phyloP scores from a whole-genome alignment of 495 filamentous ascomycete genomes.

The Filosporella fistucella region DNA sequence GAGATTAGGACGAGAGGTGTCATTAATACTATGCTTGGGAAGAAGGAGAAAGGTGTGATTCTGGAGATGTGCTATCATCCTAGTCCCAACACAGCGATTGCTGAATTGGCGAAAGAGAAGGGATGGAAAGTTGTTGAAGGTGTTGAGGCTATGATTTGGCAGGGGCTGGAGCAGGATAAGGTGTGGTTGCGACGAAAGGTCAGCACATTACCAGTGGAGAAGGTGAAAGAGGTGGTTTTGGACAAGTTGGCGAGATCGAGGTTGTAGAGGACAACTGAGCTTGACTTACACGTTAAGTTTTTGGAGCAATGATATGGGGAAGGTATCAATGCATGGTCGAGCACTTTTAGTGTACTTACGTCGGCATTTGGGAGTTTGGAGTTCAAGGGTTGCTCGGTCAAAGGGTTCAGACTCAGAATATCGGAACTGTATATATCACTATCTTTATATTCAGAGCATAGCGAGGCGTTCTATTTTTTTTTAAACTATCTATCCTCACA shows the following conservation, averaged over 20 bases:
- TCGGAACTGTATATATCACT: neutral
- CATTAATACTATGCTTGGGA: slow-evolving; percentile 49
- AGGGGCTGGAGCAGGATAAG: slow-evolving; percentile 66
- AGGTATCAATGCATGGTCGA: neutral
- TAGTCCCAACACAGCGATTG: slow-evolving; percentile 59
- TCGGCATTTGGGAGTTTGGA: neutral
- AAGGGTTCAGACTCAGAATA: neutral
- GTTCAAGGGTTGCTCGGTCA: neutral
- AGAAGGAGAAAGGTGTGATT: slow-evolving; percentile 53
- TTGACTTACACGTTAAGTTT: neutral
- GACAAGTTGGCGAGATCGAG: slow-evolving; percentile 8
- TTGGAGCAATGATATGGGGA: neutral
- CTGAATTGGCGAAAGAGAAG: slow-evolving; percentile 43
- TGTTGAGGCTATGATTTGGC: slow-evolving; percentile 69
- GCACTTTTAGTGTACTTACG: neutral
- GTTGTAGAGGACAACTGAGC: neutral
- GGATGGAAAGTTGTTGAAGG: slow-evolving; percentile 69
- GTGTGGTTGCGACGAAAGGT: slow-evolving; percentile 41
- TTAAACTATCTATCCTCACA: neutral
- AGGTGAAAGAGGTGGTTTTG: slow-evolving; percentile 35
- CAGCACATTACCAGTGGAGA: slow-evolving; percentile 45
- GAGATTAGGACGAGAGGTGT: slow-evolving; percentile 54
- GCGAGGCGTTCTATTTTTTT: neutral
- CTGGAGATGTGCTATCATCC: slow-evolving; percentile 82
- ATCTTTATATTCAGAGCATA: neutral